phyloP scores from a whole-genome alignment of 2,329 filamentous ascomycete genomes.

The Huntiella abstrusa region DNA sequence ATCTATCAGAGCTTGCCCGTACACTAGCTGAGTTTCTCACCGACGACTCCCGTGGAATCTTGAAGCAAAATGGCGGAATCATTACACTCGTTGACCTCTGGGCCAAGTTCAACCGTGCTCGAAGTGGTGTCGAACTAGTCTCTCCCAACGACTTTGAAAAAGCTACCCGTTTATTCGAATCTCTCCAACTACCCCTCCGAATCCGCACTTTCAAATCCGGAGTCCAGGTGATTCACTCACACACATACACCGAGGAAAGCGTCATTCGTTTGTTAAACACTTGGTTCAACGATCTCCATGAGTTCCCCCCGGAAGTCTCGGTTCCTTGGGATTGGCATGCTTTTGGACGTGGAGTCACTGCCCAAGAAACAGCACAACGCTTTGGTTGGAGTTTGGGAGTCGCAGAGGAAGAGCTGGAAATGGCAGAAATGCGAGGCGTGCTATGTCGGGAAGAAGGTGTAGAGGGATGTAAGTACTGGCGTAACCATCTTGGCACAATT shows the following conservation, averaged over 20 bases:
- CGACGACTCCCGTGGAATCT: constrained; percentile 60
- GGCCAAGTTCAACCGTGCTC: constrained; percentile 84
- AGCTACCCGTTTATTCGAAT: constrained; percentile 75
- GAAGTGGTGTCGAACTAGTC: constrained; percentile 85
- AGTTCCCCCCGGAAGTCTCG: constrained; percentile 42
- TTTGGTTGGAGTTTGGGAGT: constrained; percentile 98
- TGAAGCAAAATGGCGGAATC: constrained; percentile 67
- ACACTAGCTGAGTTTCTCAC: constrained; percentile 79
- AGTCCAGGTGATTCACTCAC: constrained; percentile 79
- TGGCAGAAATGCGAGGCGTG: constrained; percentile 81
- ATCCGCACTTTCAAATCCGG: constrained; percentile 81
- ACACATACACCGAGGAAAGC: constrained; percentile 76
- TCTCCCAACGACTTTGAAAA: constrained; percentile 84
- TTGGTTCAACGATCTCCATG: constrained; percentile 61
- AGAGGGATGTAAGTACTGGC: constrained; percentile 85
- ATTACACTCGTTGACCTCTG: constrained; percentile 80
- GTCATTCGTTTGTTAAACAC: constrained; percentile 51
- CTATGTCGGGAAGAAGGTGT: constrained; percentile 83
- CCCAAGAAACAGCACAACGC: constrained; percentile 68
- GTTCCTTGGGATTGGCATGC: constrained; percentile 55
- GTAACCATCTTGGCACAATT: constrained; percentile 44
- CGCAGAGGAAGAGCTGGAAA: constrained; percentile 84
- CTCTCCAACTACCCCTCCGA: constrained; percentile 66
- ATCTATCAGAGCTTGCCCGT: constrained; percentile 69
- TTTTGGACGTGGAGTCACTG: constrained; percentile 74